Evolutionary conservation across 2,329 filamentous ascomycete species (phyloP), one percentile per base, ranked within the genome.

Genomic region (Phialophora macrospora): DNA sequence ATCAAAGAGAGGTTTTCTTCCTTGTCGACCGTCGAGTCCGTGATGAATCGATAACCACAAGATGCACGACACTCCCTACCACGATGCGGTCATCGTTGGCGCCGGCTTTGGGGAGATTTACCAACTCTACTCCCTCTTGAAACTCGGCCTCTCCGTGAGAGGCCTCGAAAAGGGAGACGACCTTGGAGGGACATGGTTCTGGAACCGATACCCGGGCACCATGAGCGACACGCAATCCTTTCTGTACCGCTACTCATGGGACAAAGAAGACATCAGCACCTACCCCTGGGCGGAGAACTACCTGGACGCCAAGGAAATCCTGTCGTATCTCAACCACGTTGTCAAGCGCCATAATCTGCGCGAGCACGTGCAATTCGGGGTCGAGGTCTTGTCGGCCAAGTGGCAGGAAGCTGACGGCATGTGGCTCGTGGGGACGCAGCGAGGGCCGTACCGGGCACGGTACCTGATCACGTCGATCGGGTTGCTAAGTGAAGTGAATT

Each of bases 401-500:
- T 82, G 73, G 69, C 72, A 79, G 55, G 74, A 78, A 0, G 67
- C 68, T 0, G 60, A 74, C 0, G 72, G 73, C 0, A 72, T 66
- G 49, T 86, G 84, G 84, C 75, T 71, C 0, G 70, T 85, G 5
- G 70, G 69, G 14, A 76, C n/a, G 75, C 77, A 28, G 81, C 80
- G 2, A 67, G 72, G 22, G 67, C 54, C 24, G 78, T 77, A 26
- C 77, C 73, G 4, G 72, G 76, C 61, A 8, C 78, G 74, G 9
- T 84, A 78, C 67, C 73, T 85, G 2, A 68, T 85, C 26, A 74
- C 79, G 3, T 79, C 78, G 6, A 79, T 80, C 1, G 84, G 84
- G 0, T 80, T 82, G 32, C 81, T 87, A 0, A 83, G 86, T 1
- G 86, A 85, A 71, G 78, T 85, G 17, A 83, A 88, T 68, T 82